Evolutionary conservation across 2,329 filamentous ascomycete species (phyloP).

Genomic region (Lasiodiplodia sp.): DNA sequence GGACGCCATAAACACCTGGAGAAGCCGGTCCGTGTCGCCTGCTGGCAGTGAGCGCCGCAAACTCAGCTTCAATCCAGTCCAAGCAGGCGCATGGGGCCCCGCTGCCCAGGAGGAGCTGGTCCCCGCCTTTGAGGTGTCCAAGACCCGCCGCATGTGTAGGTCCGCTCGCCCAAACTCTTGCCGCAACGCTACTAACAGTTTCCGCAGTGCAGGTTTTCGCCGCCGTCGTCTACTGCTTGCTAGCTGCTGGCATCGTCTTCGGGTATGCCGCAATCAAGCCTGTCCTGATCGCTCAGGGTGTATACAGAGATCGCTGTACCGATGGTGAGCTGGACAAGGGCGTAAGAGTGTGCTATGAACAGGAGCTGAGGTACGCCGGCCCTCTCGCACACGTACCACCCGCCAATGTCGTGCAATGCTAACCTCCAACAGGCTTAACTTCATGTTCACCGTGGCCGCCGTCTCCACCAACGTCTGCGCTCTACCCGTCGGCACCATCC

Average conservation of each 20-base stretch:
- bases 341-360: conserved; percentile 48
- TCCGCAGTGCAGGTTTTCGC: conserved; percentile 70
- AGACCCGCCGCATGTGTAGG: conserved; percentile 60
- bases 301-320: conserved; percentile 47
- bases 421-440: conserved; percentile 70
- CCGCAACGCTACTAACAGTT: background rate
- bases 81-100: conserved; percentile 50
- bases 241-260: conserved; percentile 51
- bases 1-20: conserved; percentile 51
- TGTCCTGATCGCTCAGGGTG: conserved; percentile 48
- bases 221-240: conserved; percentile 75
- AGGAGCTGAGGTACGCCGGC: conserved; percentile 41
- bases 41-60: conserved; percentile 51
- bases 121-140: conserved; percentile 63
- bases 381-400: background rate
- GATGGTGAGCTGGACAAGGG: conserved; percentile 42
- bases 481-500: conserved; percentile 81
- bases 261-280: conserved; percentile 51
- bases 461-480: conserved; percentile 89
- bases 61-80: conserved; percentile 58
- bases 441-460: conserved; percentile 92
- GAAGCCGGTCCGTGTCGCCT: conserved; percentile 38
- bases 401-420: background rate
- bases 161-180: conserved; percentile 12
- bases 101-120: conserved; percentile 51